A percentile compares a stretch with the other conserved stretches of the same genome.
Evolutionary conservation across 805 yeast species (phyloP).

Genomic region (Saccharomycopsis malanga): DNA sequence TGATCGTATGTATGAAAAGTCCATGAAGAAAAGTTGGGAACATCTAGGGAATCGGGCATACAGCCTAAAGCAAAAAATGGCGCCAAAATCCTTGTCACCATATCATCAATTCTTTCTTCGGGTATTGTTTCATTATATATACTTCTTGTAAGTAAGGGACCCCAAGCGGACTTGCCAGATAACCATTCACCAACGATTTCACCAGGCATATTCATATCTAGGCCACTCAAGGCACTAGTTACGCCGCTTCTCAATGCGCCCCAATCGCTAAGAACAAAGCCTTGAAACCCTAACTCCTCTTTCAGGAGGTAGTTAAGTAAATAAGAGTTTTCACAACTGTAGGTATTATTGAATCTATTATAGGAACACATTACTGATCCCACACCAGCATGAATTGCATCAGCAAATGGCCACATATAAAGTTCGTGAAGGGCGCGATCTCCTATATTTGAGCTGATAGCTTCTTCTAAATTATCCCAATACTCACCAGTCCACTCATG

Average conservation of each 20-base stretch:
- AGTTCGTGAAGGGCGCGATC: slow-evolving; percentile 57
- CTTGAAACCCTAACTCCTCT: slow-evolving; percentile 59
- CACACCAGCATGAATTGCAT: slow-evolving; percentile 51
- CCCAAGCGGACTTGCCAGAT: slow-evolving; percentile 50
- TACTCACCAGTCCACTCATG: slow-evolving; percentile 24
- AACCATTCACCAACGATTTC: slow-evolving; percentile 47
- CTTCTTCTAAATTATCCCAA: slow-evolving; percentile 22
- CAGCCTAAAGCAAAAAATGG: slow-evolving; percentile 32
- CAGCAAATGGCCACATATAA: slow-evolving; percentile 62
- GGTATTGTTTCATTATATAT: slow-evolving; percentile 50
- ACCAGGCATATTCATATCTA: slow-evolving; percentile 64
- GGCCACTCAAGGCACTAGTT: slow-evolving; percentile 48
- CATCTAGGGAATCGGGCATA: slow-evolving; percentile 12
- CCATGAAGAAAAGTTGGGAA: slow-evolving; percentile 54
- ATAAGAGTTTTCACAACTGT: slow-evolving; percentile 54
- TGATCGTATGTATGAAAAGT: slow-evolving; percentile 49
- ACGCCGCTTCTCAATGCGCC: slow-evolving; percentile 58
- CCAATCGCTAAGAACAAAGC: slow-evolving; percentile 63
- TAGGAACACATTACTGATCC: slow-evolving; percentile 59
- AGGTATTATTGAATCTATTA: slow-evolving; percentile 48
- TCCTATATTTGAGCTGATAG: slow-evolving; percentile 49
- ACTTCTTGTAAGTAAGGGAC: slow-evolving; percentile 47
- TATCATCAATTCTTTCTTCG: slow-evolving; percentile 48
- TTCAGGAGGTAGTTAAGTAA: slow-evolving; percentile 48
- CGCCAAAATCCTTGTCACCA: slow-evolving; percentile 54